Base-by-base conservation (phyloP, 2,329 filamentous ascomycete genomes). In the Calonectria fujianensis region DNA sequence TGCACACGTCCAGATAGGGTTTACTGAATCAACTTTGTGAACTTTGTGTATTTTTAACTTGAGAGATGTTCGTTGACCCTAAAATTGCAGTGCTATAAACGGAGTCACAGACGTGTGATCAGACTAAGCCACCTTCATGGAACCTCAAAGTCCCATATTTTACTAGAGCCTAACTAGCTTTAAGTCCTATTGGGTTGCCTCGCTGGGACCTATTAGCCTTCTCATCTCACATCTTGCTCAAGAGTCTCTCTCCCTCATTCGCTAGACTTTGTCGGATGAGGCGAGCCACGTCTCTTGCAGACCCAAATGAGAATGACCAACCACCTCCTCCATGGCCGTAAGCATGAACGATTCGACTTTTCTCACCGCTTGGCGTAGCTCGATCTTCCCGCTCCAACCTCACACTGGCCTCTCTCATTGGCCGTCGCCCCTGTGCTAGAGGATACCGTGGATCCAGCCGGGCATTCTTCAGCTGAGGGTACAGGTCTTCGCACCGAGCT, bases 281-380 rank as follows among this genome's bases (percentile, higher is more conserved):
- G 9, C 90, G 90, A 0, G 93, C 88, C 0, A 93, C 91, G 76
- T 93, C 93, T 91, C 63, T 51, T 18, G 59, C 59, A 45, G 69
- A 64, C 20, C 69, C 69, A 35, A 64, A 39, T 3, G 57, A 59
- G 54, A 70, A 63, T n/a, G 69, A 64, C 69, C 69, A 65, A 20
- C 69, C 69, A 18, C 57, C 59, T 16, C 59, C 69, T 54, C 69
- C 57, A 35, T 64, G 57, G 9, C 69, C 69, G 16, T 64, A 70
- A 27, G 48, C 41, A 16, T 65, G 69, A 32, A 50, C 41, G 24
- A 50, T 65, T 11, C 37, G 24, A 24, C 59, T 64, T 20, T 45
- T 37, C 37, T 20, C 29, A 27, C 68, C 68, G 29, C 14, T 14
- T 13, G 68, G 68, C n/a, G 59, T 70, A 32, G 27, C 50, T 20